Evolutionary conservation across 1,139 yeast species (phyloP).

Genomic region (Hemisphaericaspora xylanilytica): DNA sequence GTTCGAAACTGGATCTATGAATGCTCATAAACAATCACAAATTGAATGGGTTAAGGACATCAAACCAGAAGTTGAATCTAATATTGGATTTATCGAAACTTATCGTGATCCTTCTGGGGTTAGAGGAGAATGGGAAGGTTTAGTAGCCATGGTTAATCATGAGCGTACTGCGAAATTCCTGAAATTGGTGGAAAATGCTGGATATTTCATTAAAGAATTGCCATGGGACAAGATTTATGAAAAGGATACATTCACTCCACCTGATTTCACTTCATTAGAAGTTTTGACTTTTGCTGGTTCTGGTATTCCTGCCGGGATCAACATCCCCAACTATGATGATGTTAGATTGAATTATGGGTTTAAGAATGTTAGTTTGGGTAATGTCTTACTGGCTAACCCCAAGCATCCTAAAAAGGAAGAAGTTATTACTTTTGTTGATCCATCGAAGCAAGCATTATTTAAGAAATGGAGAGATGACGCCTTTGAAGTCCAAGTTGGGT

Average conservation of each 20-base stretch:
- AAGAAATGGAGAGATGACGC: constrained; percentile 77
- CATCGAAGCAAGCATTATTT: constrained; percentile 52
- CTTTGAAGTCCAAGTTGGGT: constrained; percentile 89
- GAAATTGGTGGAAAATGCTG: constrained; percentile 64
- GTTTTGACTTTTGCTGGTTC: constrained; percentile 87
- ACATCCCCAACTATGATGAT: constrained; percentile 89
- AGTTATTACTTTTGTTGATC: constrained; percentile 63
- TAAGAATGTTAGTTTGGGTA: constrained; percentile 85
- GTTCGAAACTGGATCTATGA: constrained; percentile 78
- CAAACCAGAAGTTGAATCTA: constrained; percentile 80
- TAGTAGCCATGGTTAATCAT: constrained; percentile 89
- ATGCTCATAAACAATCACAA: constrained; percentile 82
- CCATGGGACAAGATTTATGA: constrained; percentile 80
- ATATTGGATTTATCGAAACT: constrained; percentile 88
- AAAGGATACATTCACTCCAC: constrained; percentile 84
- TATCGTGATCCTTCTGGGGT: constrained; percentile 91
- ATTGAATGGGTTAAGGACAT: constrained; percentile 84
- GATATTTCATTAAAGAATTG: constrained; percentile 57
- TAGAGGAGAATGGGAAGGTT: constrained; percentile 92
- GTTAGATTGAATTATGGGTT: constrained; percentile 80
- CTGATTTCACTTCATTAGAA: constrained; percentile 87
- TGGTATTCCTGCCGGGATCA: constrained; percentile 91
- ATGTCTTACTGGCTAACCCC: constrained; percentile 68
- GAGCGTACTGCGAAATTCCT: constrained; percentile 82
- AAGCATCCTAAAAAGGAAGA: constrained; percentile 63